These are phyloP conservation scores for Penicillium maclennaniae DNA, from an alignment of 495 filamentous ascomycete genomes.

Conservation along the genomic window DNA sequence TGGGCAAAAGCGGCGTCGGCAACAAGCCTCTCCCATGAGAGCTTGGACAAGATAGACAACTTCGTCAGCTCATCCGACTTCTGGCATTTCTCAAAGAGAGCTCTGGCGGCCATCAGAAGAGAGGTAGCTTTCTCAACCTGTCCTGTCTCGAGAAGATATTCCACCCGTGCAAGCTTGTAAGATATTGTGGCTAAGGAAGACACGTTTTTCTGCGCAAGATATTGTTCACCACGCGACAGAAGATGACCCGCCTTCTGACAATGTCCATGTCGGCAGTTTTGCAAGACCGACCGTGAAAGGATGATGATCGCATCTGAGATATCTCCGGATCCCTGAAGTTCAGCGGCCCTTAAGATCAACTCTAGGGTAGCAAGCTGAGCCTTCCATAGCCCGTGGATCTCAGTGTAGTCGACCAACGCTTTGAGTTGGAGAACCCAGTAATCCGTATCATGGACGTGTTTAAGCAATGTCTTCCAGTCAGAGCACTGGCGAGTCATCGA, in stretches of 20 bases:
- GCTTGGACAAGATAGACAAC: constrained; percentile 30
- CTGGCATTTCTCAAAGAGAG: constrained; percentile 36
- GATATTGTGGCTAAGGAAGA: constrained; percentile 44
- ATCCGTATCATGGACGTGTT: constrained; percentile 57
- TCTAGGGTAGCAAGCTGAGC: constrained; percentile 46
- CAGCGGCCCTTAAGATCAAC: constrained; percentile 53
- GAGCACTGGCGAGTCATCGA: constrained; percentile 36
- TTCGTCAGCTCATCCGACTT: constrained; percentile 26
- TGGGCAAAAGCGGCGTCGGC: constrained; percentile 54
- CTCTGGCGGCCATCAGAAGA: constrained; percentile 27
- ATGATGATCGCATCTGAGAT: constrained; percentile 52
- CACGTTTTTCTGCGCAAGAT: constrained; percentile 35
- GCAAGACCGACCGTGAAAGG: constrained; percentile 59
- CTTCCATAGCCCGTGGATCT: constrained; percentile 64
- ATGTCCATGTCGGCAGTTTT: constrained; percentile 75
- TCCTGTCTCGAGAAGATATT: constrained; percentile 68
- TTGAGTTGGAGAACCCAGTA: constrained; percentile 60
- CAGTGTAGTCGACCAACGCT: constrained; percentile 70
- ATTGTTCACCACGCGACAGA: constrained; percentile 55
- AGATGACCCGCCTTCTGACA: constrained; percentile 66
- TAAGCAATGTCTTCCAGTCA: constrained; percentile 48
- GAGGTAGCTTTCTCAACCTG: constrained; percentile 52
- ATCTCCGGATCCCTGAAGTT: constrained; percentile 47
- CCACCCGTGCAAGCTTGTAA: constrained; percentile 67
- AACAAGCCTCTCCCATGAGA: constrained; percentile 43